Conservation (phyloP, 192 early-diverging fungal genomes). For the Rhizoclosmatium sp. region DNA sequence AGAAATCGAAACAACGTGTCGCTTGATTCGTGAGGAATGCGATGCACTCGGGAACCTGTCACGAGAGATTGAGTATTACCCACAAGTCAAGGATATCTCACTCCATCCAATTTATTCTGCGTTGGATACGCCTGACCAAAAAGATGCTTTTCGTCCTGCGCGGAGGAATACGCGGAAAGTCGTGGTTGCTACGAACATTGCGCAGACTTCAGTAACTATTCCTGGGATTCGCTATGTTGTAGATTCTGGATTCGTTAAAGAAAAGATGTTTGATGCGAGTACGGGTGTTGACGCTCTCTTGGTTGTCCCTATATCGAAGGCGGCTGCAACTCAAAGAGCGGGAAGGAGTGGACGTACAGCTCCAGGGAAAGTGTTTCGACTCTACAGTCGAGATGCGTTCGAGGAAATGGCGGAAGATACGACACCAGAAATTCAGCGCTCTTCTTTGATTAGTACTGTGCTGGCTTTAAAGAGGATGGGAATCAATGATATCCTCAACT, state of each 20-base stretch:
- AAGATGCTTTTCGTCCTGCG: slow-evolving; percentile 55
- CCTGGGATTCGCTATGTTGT: slow-evolving; percentile 71
- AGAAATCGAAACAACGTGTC: slow-evolving; percentile 67
- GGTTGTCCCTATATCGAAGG: slow-evolving; percentile 63
- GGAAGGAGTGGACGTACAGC: slow-evolving; percentile 65
- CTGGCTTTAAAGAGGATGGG: slow-evolving; percentile 60
- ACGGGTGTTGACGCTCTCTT: slow-evolving; percentile 62
- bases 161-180: slow-evolving; percentile 55
- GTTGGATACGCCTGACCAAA: slow-evolving; percentile 77
- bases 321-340: slow-evolving; percentile 68
- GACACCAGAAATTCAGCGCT: slow-evolving; percentile 67
- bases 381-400: slow-evolving; percentile 64
- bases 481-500: slow-evolving; percentile 62
- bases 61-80: slow-evolving; percentile 9
- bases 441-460: slow-evolving; percentile 54
- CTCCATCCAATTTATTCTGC: slow-evolving; percentile 75
- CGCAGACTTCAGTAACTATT: slow-evolving; percentile 67
- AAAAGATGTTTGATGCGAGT: slow-evolving; percentile 64
- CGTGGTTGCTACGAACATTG: slow-evolving; percentile 69
- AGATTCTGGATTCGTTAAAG: slow-evolving; percentile 69
- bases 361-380: slow-evolving; percentile 65
- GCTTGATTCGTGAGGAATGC: slow-evolving; percentile 59
- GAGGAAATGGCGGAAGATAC: slow-evolving; percentile 57
- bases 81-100: slow-evolving; percentile 50
- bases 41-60: slow-evolving; percentile 23